phyloP scores from a whole-genome alignment of 495 filamentous ascomycete genomes.

The Aspergillus baeticus region DNA sequence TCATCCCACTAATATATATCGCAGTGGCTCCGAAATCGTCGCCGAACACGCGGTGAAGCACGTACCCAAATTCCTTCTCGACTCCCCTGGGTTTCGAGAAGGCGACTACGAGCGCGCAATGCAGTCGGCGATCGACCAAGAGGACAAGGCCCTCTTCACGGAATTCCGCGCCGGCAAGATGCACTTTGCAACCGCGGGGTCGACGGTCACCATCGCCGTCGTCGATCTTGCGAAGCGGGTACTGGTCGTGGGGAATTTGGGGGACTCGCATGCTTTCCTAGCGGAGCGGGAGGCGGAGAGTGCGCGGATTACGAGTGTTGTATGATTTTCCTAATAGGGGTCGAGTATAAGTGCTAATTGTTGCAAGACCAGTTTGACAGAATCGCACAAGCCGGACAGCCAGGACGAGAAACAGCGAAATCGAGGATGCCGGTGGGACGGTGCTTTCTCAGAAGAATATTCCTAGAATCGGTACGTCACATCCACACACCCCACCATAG shows the following conservation, averaged over 20 bases:
- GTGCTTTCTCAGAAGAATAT: constrained; percentile 28
- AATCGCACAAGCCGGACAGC: constrained; percentile 36
- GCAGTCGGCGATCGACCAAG: constrained; percentile 11
- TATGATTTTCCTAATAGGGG: neutral
- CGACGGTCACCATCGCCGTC: constrained; percentile 37
- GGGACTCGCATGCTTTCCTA: constrained; percentile 41
- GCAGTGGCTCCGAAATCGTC: constrained; percentile 35
- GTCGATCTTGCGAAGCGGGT: constrained; percentile 37
- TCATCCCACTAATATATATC: neutral
- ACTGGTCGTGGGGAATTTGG: constrained; percentile 38
- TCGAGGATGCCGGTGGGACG: constrained; percentile 36
- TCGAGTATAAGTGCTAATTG: neutral
- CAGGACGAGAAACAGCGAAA: constrained; percentile 33
- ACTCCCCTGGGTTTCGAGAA: constrained; percentile 29
- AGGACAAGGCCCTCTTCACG: constrained; percentile 24
- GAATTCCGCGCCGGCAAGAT: constrained; percentile 25
- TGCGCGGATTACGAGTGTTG: neutral
- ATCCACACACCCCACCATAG: neutral
- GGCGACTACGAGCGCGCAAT: constrained; percentile 23
- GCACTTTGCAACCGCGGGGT: constrained; percentile 32
- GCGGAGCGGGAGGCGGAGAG: constrained; percentile 30
- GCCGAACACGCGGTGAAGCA: constrained; percentile 34
- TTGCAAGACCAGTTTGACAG: constrained; percentile 34
- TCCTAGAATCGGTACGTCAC: constrained; percentile 31
- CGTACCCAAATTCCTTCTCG: constrained; percentile 27